Conservation (phyloP, 2,329 filamentous ascomycete genomes). For the Xylaria multiplex region DNA sequence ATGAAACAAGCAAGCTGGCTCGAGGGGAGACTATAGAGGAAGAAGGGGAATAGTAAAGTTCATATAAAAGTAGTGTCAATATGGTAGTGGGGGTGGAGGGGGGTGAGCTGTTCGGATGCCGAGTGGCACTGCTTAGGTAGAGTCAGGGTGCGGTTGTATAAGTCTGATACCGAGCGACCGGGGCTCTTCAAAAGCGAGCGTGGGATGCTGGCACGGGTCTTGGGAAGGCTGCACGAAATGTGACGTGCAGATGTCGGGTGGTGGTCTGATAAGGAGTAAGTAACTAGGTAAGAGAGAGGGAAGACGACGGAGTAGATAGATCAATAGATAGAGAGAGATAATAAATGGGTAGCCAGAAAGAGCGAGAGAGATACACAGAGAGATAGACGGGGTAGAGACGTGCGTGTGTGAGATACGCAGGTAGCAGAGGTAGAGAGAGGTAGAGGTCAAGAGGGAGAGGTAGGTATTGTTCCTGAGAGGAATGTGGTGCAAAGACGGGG, state of each 20-base stretch:
- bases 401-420: constrained; percentile 7
- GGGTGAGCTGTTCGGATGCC: constrained; percentile 18
- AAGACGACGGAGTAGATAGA: constrained; percentile 17
- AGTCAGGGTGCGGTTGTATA: constrained; percentile 26
- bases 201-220: constrained; percentile 30
- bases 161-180: constrained; percentile 34
- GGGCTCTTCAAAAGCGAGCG: constrained; percentile 28
- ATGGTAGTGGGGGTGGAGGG: constrained; percentile 6
- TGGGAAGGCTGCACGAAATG: constrained; percentile 30
- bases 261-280: constrained; percentile 28
- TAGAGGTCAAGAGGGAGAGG: too few relatives aligned
- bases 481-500: constrained; percentile 16
- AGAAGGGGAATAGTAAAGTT: constrained; percentile 25
- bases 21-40: constrained; percentile 4
- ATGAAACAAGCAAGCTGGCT: constrained; percentile 15
- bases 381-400: constrained; percentile 1
- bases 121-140: constrained; percentile 21
- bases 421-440: neutral
- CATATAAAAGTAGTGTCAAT: constrained; percentile 28
- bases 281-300: constrained; percentile 13
- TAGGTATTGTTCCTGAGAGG: constrained; percentile 23
- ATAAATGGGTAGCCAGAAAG: neutral
- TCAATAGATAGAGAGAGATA: constrained; percentile 2
- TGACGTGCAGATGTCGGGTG: constrained; percentile 35
- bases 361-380: constrained; percentile 5